A percentile compares a stretch with the other conserved stretches of the same genome.
Conservation (phyloP, 768 basidiomycete genomes). For the Hemileccinum rubropunctum region DNA sequence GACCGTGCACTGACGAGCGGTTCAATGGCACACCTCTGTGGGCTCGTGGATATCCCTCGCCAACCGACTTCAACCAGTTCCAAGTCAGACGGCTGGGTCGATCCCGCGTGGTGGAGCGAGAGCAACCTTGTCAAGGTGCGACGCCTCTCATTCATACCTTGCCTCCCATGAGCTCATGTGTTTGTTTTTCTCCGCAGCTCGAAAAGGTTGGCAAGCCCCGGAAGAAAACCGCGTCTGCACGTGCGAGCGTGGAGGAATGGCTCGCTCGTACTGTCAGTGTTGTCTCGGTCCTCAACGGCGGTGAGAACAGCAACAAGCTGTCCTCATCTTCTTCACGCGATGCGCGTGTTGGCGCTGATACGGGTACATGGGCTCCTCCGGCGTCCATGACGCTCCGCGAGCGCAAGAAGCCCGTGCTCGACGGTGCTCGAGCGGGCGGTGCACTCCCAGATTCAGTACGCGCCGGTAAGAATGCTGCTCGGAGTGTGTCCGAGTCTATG, state of each 20-base stretch:
- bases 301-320: neutral
- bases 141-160: neutral
- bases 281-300: conserved; percentile 7
- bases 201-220: conserved; percentile 65
- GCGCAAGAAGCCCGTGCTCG: conserved; percentile 32
- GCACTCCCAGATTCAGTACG: neutral
- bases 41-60: conserved; percentile 42
- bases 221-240: conserved; percentile 36
- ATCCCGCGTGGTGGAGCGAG: conserved; percentile 60
- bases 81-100: conserved; percentile 29
- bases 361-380: too few relatives aligned
- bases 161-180: neutral
- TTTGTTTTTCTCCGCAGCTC: conserved; percentile 38
- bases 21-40: conserved; percentile 75
- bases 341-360: too few relatives aligned
- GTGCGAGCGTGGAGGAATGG: conserved; percentile 47
- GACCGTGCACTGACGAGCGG: conserved; percentile 86
- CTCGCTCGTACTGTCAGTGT: conserved; percentile 47
- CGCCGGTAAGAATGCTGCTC: neutral
- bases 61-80: neutral
- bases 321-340: conserved; percentile 2
- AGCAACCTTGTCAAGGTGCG: conserved; percentile 58
- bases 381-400: too few relatives aligned
- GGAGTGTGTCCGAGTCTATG: conserved; percentile 4
- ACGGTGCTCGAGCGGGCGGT: neutral